Percentiles rank a stretch among this genome's conserved stretches.
These are phyloP conservation scores for Anisogramma anomala DNA, from an alignment of 2,329 filamentous ascomycete genomes.

Conservation along the genomic window DNA sequence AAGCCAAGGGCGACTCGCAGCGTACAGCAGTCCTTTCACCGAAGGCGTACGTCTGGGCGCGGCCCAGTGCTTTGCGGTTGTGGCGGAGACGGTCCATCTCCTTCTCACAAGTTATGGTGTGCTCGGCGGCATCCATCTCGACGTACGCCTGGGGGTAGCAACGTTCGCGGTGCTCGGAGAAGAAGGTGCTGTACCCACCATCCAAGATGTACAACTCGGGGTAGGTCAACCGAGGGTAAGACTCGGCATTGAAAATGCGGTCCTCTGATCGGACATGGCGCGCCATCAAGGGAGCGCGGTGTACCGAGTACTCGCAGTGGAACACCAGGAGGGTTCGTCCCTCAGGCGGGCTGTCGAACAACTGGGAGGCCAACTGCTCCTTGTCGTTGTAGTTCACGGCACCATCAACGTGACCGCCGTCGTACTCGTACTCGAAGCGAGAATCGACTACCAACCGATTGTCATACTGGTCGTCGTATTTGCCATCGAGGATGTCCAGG, in stretches of 20 bases:
- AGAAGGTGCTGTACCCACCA: conserved; percentile 93
- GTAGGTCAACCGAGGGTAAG: conserved; percentile 82
- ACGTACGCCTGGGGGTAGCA: conserved; percentile 95
- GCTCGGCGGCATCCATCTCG: conserved; percentile 87
- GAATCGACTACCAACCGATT: conserved; percentile 87
- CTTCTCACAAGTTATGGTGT: conserved; percentile 85
- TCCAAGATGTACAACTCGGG: conserved; percentile 96
- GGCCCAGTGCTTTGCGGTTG: conserved; percentile 65
- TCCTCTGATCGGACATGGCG: conserved; percentile 85
- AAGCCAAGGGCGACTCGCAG: conserved; percentile 49
- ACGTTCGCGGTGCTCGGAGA: conserved; percentile 60
- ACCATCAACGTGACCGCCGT: conserved; percentile 86
- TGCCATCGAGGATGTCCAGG: conserved; percentile 76
- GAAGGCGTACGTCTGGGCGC: conserved; percentile 92
- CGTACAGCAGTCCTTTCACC: conserved; percentile 54
- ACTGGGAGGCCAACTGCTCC: conserved; percentile 65
- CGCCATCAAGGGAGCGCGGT: conserved; percentile 92
- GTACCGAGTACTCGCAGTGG: conserved; percentile 97
- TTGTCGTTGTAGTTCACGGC: conserved; percentile 97
- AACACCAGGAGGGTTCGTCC: conserved; percentile 76
- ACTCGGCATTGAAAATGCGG: conserved; percentile 70
- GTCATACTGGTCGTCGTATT: conserved; percentile 64
- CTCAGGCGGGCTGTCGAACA: conserved; percentile 53
- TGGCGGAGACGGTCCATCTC: conserved; percentile 90
- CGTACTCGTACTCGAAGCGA: conserved; percentile 97